Evolutionary conservation across 768 basidiomycete species (phyloP).

Genomic region (Russula virescens): DNA sequence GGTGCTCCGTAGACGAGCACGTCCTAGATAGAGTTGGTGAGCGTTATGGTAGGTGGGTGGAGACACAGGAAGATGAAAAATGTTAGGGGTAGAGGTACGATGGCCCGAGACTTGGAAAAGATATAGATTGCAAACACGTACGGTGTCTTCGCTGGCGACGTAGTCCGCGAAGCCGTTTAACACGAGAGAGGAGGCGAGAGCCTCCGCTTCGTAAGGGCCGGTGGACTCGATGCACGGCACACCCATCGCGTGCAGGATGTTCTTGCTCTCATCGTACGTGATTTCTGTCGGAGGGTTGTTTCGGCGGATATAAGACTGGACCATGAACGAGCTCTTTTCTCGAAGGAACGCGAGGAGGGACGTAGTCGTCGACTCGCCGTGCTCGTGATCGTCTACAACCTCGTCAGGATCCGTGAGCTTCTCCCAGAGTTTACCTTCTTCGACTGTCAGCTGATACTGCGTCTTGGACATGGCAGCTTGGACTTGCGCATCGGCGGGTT

Average conservation of each 20-base stretch:
- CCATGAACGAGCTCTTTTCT: conserved; percentile 50
- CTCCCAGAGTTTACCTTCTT: conserved; percentile 30
- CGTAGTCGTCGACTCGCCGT: conserved; percentile 25
- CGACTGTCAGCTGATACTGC: conserved; percentile 26
- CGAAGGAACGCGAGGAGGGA: conserved; percentile 34
- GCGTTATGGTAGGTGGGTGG: not conserved
- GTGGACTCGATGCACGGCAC: conserved; percentile 65
- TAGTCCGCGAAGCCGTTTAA: conserved; percentile 72
- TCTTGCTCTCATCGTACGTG: conserved; percentile 67
- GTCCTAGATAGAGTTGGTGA: conserved; percentile 44
- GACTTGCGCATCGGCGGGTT: conserved; percentile 9
- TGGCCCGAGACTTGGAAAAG: too few species aligned
- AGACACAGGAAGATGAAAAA: conserved; percentile 19
- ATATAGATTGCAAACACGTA: conserved; percentile 27
- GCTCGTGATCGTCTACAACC: conserved; percentile 20
- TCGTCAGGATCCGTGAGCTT: conserved; percentile 5
- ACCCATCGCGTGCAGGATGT: conserved; percentile 74
- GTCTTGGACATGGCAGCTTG: conserved; percentile 26
- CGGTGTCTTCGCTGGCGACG: conserved; percentile 88
- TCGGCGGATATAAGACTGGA: conserved; percentile 59
- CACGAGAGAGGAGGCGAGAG: conserved; percentile 74
- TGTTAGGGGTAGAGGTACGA: too few species aligned
- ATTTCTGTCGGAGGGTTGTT: conserved; percentile 52
- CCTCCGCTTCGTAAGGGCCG: conserved; percentile 79
- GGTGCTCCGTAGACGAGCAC: conserved; percentile 81